These are phyloP conservation scores for Cymbomonas tetramitiformis DNA, from an alignment of 139 green algal species.

Conservation along the genomic window DNA sequence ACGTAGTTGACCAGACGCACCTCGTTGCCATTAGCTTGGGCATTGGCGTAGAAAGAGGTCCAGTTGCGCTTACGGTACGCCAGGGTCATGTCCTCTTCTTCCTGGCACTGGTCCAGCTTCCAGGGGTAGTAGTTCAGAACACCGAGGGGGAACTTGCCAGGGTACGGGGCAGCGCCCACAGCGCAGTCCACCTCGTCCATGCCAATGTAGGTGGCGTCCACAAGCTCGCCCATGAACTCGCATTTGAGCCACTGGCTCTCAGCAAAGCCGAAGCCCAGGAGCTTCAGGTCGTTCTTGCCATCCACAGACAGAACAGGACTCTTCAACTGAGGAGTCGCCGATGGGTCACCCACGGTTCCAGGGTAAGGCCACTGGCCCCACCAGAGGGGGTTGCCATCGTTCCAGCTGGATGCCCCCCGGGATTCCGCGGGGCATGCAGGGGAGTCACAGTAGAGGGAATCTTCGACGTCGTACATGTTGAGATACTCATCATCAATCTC, in stretches of 20 bases:
- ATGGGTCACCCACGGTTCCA: background rate
- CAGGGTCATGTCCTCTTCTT: too few relatives aligned
- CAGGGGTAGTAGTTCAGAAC: too few relatives aligned
- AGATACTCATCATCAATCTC: too few relatives aligned
- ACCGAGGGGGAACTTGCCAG: too few relatives aligned
- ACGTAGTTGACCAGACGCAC: background rate
- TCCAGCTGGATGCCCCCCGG: background rate
- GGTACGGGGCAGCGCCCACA: background rate
- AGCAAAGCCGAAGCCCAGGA: slow-evolving; percentile 21
- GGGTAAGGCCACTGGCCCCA: background rate
- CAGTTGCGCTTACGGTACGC: background rate
- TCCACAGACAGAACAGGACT: background rate
- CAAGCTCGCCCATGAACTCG: slow-evolving; percentile 2
- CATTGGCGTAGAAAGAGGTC: background rate
- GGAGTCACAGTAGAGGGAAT: too few relatives aligned
- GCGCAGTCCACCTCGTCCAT: slow-evolving; percentile 12
- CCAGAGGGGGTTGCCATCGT: background rate
- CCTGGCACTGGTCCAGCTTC: too few relatives aligned
- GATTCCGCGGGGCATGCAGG: too few relatives aligned
- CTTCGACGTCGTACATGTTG: too few relatives aligned
- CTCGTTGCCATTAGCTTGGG: background rate
- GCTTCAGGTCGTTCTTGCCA: slow-evolving; percentile 8
- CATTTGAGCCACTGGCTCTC: slow-evolving; percentile 12
- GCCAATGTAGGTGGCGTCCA: slow-evolving; percentile 1
- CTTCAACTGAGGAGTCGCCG: background rate